Evolutionary conservation across 2,329 filamentous ascomycete genomes (phyloP).

Genomic region (Colletotrichum abscissum): DNA sequence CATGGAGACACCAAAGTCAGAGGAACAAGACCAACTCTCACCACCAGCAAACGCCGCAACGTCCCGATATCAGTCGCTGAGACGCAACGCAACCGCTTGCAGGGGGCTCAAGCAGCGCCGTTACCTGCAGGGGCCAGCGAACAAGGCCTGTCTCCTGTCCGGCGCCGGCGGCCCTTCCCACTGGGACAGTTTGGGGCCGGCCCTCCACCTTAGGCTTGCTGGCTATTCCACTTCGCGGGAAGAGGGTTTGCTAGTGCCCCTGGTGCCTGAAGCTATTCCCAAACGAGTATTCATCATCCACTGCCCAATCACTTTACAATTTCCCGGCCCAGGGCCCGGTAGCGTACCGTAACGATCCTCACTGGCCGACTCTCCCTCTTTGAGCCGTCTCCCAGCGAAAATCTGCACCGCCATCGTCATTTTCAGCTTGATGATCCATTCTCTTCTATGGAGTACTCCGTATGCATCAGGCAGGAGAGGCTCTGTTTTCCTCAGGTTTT

Average conservation of each 20-base stretch:
- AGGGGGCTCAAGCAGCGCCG: slow-evolving; percentile 1
- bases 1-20: background rate
- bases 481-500: background rate
- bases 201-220: background rate
- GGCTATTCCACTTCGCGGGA: slow-evolving; percentile 2
- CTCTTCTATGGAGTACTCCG: background rate
- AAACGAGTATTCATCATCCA: slow-evolving; percentile 13
- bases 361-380: slow-evolving; percentile 19
- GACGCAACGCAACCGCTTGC: slow-evolving; percentile 12
- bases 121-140: background rate
- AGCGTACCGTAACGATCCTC: slow-evolving; percentile 9
- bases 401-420: slow-evolving; percentile 23
- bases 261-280: slow-evolving; percentile 32
- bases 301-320: slow-evolving; percentile 33
- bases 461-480: background rate
- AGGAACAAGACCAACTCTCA: background rate
- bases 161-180: slow-evolving; percentile 15
- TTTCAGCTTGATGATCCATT: background rate
- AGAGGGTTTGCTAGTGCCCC: slow-evolving; percentile 26
- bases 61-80: slow-evolving; percentile 8
- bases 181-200: background rate
- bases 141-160: background rate
- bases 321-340: slow-evolving; percentile 22
- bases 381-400: slow-evolving; percentile 2
- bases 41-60: background rate